Percentiles rank a stretch among this genome's conserved stretches.
Conservation (phyloP, 2,329 filamentous ascomycete genomes). For the Bipolaris gigantea region DNA sequence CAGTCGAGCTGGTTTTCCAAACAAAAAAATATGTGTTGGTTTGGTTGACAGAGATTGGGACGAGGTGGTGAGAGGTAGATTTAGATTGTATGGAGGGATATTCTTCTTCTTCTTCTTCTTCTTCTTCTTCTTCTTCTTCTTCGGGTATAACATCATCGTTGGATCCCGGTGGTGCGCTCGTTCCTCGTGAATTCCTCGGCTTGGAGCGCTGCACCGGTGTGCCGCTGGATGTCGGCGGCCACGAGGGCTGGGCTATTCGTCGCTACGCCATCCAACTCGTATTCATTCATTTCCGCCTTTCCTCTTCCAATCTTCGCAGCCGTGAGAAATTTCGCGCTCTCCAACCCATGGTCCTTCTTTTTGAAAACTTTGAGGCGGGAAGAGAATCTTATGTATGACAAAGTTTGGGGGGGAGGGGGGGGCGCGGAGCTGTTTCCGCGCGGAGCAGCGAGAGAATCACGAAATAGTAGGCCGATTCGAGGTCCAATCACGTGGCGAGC, state of each 20-base stretch:
- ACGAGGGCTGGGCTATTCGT: constrained; percentile 36
- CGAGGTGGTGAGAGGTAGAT: neutral
- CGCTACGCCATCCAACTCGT: constrained; percentile 29
- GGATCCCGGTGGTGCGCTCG: constrained; percentile 3
- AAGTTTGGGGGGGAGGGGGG: neutral
- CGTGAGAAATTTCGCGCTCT: too few species aligned
- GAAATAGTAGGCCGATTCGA: neutral
- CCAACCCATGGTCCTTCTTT: too few species aligned
- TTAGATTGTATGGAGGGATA: constrained; percentile 32
- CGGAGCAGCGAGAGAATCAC: neutral
- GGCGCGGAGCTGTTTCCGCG: constrained; percentile 8
- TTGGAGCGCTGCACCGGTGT: constrained; percentile 18
- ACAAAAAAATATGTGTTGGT: neutral
- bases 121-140: neutral
- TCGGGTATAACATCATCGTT: neutral
- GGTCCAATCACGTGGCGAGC: constrained; percentile 11
- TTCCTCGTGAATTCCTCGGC: constrained; percentile 13
- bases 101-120: neutral
- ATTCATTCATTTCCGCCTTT: constrained; percentile 25
- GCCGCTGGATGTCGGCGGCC: constrained; percentile 23
- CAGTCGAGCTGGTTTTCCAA: constrained; percentile 50
- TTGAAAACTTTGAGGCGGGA: neutral
- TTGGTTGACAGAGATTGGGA: neutral
- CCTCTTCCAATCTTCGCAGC: neutral
- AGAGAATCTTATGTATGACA: neutral